Conservation (phyloP, 106 monocot species). For the Phalaenopsis equestris region DNA sequence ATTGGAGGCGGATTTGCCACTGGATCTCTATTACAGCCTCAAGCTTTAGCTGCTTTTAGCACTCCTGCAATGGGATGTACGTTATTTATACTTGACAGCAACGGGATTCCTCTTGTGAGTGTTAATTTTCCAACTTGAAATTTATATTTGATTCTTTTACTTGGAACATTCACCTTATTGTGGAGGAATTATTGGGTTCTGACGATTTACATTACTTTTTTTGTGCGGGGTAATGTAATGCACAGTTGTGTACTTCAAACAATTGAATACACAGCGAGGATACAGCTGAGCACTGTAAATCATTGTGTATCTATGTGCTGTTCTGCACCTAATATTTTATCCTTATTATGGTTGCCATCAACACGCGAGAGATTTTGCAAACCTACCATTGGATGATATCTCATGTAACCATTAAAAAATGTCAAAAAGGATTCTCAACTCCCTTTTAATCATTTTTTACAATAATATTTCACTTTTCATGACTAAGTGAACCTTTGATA, state of each 20-base stretch:
- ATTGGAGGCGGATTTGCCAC: slow-evolving; percentile 87
- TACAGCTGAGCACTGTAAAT: too few species aligned
- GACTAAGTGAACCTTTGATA: too few species aligned
- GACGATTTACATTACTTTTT: too few species aligned
- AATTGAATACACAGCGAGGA: too few species aligned
- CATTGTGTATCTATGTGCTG: too few species aligned
- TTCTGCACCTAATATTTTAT: too few species aligned
- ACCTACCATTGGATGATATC: background rate
- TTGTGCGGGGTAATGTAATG: too few species aligned
- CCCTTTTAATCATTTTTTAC: too few species aligned
- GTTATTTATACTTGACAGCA: slow-evolving; percentile 63
- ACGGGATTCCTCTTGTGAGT: slow-evolving; percentile 81
- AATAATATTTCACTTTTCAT: too few species aligned
- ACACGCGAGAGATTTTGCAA: background rate
- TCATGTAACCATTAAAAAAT: background rate
- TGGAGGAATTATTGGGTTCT: too few species aligned
- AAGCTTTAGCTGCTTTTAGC: slow-evolving; percentile 87
- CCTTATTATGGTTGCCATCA: background rate
- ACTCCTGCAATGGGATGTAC: slow-evolving; percentile 89
- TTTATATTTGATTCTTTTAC: background rate
- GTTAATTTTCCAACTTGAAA: background rate
- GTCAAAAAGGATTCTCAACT: background rate
- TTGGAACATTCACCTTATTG: background rate
- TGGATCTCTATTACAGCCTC: slow-evolving; percentile 80
- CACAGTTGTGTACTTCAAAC: too few species aligned